Percentiles rank a stretch among this genome's conserved stretches.
These are phyloP conservation scores for Nakazawaea laoshanensis DNA, from an alignment of 805 yeast genomes.

Conservation along the genomic window DNA sequence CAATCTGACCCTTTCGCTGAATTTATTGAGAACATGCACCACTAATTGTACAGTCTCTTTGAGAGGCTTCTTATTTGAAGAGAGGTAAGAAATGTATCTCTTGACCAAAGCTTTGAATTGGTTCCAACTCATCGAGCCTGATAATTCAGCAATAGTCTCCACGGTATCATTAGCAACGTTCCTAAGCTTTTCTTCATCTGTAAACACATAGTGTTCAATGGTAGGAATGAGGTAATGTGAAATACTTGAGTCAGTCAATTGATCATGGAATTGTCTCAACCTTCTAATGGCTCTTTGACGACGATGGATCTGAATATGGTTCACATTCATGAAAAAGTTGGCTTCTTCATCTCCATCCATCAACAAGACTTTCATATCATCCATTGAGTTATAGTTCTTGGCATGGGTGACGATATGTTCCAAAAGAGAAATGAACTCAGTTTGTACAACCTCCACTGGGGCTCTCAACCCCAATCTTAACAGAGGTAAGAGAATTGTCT, in stretches of 20 bases:
- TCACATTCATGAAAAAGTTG: constrained; percentile 58
- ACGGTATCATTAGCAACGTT: constrained; percentile 62
- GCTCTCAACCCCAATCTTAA: constrained; percentile 60
- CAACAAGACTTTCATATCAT: constrained; percentile 58
- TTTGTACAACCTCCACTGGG: constrained; percentile 50
- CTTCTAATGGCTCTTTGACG: constrained; percentile 78
- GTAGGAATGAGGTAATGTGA: constrained; percentile 81
- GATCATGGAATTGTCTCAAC: constrained; percentile 37
- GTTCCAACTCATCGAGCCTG: constrained; percentile 58
- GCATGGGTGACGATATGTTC: constrained; percentile 50
- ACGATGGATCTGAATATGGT: constrained; percentile 78
- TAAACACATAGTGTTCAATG: constrained; percentile 68
- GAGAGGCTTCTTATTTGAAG: constrained; percentile 33
- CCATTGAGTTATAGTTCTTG: constrained; percentile 37
- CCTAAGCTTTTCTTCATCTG: constrained; percentile 48
- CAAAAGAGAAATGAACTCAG: constrained; percentile 62
- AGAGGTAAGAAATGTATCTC: constrained; percentile 50
- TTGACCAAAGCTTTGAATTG: constrained; percentile 71
- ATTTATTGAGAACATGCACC: constrained; percentile 41
- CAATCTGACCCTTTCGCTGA: constrained; percentile 1
- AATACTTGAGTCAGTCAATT: constrained; percentile 48
- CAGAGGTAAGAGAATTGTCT: constrained; percentile 51
- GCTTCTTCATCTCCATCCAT: constrained; percentile 73
- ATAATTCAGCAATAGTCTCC: constrained; percentile 49
- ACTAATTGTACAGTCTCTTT: constrained; percentile 48